These are phyloP conservation scores for Rutstroemia sp. DNA, from an alignment of 2,329 filamentous ascomycete genomes.

Conservation along the genomic window DNA sequence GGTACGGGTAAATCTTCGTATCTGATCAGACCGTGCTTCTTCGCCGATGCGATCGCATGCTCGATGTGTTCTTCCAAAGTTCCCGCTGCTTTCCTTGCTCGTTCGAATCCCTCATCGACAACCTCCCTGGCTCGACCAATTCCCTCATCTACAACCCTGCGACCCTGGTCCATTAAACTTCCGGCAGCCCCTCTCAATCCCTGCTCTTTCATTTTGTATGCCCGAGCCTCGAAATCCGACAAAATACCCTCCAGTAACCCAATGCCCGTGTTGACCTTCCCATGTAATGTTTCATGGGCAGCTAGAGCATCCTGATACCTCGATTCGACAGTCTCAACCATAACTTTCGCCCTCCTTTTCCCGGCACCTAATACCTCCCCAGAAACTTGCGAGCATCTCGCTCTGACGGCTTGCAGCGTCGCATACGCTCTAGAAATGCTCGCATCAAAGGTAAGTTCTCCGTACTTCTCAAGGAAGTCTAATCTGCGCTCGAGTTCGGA, in stretches of 20 bases:
- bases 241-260: constrained; percentile 80
- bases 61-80: constrained; percentile 80
- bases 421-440: constrained; percentile 79
- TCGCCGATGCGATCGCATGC: constrained; percentile 64
- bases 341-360: constrained; percentile 72
- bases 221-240: constrained; percentile 74
- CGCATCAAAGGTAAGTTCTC: constrained; percentile 74
- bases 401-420: constrained; percentile 78
- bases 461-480: constrained; percentile 82
- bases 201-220: constrained; percentile 70
- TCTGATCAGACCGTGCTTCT: constrained; percentile 72
- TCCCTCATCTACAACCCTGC: constrained; percentile 72
- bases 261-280: constrained; percentile 84
- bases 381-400: constrained; percentile 82
- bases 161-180: constrained; percentile 68
- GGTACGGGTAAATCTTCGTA: constrained; percentile 88
- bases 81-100: constrained; percentile 74
- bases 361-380: constrained; percentile 86
- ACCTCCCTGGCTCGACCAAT: constrained; percentile 67
- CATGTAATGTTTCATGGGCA: constrained; percentile 79
- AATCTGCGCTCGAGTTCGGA: constrained; percentile 79
- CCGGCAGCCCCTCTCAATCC: constrained; percentile 67
- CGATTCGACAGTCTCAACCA: constrained; percentile 86
- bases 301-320: constrained; percentile 81
- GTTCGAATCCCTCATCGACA: constrained; percentile 73